A percentile compares a stretch with the other conserved stretches of the same genome.
Conservation (phyloP, 2,329 filamentous ascomycete genomes). For the Incumbomyces lentus region DNA sequence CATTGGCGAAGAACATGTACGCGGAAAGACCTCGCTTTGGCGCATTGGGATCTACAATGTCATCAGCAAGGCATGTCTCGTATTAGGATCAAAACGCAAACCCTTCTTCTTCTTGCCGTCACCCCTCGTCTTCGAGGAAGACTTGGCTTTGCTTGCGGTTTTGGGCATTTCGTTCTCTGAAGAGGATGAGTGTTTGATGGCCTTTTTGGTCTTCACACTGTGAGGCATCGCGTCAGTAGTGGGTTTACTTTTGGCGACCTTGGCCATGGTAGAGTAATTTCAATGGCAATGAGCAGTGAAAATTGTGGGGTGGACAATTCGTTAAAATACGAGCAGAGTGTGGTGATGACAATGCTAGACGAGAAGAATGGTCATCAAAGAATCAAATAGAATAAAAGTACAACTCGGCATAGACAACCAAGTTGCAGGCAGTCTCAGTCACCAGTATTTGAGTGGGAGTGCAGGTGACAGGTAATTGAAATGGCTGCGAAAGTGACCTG, state of each 20-base stretch:
- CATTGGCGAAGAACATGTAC: slow-evolving; percentile 99
- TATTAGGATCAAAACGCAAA: not conserved
- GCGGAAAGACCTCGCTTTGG: slow-evolving; percentile 98
- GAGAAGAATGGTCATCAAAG: too few relatives aligned
- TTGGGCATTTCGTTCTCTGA: slow-evolving; percentile 52
- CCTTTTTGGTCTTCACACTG: slow-evolving; percentile 3
- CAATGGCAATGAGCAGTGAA: not conserved
- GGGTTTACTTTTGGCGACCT: not conserved
- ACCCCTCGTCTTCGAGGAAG: slow-evolving; percentile 50
- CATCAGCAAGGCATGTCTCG: slow-evolving; percentile 13
- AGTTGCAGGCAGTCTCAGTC: too few relatives aligned
- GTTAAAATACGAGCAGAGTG: not conserved
- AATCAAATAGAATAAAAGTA: too few relatives aligned
- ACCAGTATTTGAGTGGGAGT: too few relatives aligned
- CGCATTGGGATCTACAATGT: slow-evolving; percentile 74
- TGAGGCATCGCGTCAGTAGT: not conserved
- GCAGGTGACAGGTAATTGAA: not conserved
- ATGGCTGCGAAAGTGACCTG: not conserved
- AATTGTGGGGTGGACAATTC: not conserved
- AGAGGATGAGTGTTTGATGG: slow-evolving; percentile 12
- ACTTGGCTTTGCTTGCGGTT: slow-evolving; percentile 49
- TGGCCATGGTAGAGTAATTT: not conserved
- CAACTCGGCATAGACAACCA: too few relatives aligned
- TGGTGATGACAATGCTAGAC: not conserved
- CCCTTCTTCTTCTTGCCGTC: slow-evolving; percentile 56